Evolutionary conservation across 2,329 filamentous ascomycete genomes (phyloP).

Genomic region (Ceratocystis destructans): DNA sequence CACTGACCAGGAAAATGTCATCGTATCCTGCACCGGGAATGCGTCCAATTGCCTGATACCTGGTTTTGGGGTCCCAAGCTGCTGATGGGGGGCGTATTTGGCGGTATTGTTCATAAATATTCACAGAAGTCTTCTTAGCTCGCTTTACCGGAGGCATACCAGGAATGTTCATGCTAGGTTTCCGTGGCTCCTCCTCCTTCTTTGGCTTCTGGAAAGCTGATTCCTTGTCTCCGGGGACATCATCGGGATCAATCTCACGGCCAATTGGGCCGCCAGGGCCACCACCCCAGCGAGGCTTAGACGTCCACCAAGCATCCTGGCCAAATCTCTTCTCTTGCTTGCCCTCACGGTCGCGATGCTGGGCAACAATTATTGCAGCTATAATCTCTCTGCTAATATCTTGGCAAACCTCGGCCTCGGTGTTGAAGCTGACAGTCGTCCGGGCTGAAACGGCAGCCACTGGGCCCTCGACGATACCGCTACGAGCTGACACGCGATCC

Average conservation of each 20-base stretch:
- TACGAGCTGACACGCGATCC: constrained; percentile 46
- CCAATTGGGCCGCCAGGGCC: constrained; percentile 49
- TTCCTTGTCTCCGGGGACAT: constrained; percentile 35
- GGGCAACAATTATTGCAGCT: constrained; percentile 47
- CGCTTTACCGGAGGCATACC: constrained; percentile 31
- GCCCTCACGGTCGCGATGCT: constrained; percentile 47
- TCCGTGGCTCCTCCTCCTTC: constrained; percentile 9
- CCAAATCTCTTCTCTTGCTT: constrained; percentile 43
- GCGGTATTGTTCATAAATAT: constrained; percentile 50
- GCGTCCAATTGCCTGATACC: constrained; percentile 44
- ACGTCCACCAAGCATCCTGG: constrained; percentile 48
- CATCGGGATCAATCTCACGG: constrained; percentile 41
- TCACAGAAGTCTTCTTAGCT: constrained; percentile 38
- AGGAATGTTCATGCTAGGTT: constrained; percentile 18
- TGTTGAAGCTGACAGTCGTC: constrained; percentile 39
- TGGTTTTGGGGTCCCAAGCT: constrained; percentile 47
- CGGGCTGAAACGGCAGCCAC: constrained; percentile 47
- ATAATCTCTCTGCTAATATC: constrained; percentile 50
- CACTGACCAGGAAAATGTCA: constrained; percentile 48
- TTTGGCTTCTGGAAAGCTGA: constrained; percentile 24
- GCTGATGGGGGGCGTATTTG: constrained; percentile 44
- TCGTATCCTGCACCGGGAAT: constrained; percentile 36
- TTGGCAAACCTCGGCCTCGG: constrained; percentile 43
- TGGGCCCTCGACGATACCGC: constrained; percentile 48
- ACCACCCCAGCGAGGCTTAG: constrained; percentile 48